Conservation (phyloP, 2,329 filamentous ascomycete genomes). For the Aspergillus japonicus region DNA sequence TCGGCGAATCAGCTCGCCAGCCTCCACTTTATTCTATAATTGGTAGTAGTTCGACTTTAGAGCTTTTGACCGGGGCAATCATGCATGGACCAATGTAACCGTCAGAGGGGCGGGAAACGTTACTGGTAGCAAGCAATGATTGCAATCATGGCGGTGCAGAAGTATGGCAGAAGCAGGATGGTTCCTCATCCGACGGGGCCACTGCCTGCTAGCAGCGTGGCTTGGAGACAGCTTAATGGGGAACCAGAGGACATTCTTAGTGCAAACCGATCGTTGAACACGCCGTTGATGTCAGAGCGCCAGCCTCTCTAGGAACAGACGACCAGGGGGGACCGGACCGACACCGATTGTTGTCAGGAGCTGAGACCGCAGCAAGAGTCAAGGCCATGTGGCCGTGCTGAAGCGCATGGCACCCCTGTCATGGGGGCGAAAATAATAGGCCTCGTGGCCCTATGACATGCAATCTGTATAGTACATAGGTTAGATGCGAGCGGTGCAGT, state of each 20-base stretch:
- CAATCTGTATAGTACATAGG: neutral
- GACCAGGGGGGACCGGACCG: neutral
- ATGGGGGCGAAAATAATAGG: neutral
- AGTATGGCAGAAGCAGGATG: neutral
- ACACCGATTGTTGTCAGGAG: neutral
- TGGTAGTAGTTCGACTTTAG: neutral
- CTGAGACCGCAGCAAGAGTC: neutral
- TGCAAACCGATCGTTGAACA: neutral
- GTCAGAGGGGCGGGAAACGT: neutral
- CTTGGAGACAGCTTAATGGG: neutral
- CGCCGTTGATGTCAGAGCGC: neutral
- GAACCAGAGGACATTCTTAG: neutral
- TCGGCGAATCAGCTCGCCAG: slow-evolving; percentile 5
- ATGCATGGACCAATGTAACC: slow-evolving; percentile 1
- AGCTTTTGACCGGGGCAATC: neutral
- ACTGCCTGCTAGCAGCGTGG: neutral
- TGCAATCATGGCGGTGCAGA: neutral
- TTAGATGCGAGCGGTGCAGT: slow-evolving; percentile 2
- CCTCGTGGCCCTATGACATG: slow-evolving; percentile 2
- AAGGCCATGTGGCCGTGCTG: slow-evolving; percentile 12
- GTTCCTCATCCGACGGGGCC: neutral
- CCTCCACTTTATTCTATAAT: neutral
- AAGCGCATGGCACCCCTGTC: slow-evolving; percentile 12
- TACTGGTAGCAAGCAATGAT: neutral
- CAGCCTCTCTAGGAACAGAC: neutral